Percentiles rank a stretch among this genome's conserved stretches.
phyloP scores from a whole-genome alignment of 2,329 filamentous ascomycete genomes.

The Botrytis aclada region DNA sequence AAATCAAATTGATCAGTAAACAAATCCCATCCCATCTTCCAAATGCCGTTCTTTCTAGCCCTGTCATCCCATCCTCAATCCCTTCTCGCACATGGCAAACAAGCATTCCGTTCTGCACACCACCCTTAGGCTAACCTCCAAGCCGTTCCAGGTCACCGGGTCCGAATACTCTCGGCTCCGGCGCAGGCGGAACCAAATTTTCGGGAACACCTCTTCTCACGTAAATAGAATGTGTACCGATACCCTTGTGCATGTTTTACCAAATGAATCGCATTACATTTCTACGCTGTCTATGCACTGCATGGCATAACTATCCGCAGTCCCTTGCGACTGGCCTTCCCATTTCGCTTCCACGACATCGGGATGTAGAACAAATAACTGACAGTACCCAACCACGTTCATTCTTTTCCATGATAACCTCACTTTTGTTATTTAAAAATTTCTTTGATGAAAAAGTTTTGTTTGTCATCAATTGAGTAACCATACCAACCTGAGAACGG shows the following conservation, averaged over 20 bases:
- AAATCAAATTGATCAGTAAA: not conserved
- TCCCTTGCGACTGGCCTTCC: not conserved
- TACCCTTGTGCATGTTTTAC: not conserved
- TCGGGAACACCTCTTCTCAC: not conserved
- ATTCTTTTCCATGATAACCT: not conserved
- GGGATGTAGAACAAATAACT: not conserved
- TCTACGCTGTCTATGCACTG: slow-evolving; percentile 1
- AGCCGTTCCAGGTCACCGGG: not conserved
- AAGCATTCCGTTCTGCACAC: not conserved
- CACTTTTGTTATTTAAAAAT: not conserved
- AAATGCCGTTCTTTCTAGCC: not conserved
- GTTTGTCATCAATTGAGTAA: not conserved
- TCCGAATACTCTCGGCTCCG: not conserved
- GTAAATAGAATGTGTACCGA: not conserved
- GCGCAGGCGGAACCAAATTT: not conserved
- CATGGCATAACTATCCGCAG: not conserved
- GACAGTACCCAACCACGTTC: not conserved
- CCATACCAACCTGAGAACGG: no score
- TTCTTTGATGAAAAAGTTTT: no score
- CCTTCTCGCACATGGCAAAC: slow-evolving; percentile 4
- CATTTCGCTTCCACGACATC: not conserved
- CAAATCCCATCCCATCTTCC: not conserved
- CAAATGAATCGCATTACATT: not conserved
- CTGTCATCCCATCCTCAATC: slow-evolving; percentile 4
- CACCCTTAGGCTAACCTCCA: not conserved